Base-by-base conservation (phyloP, 495 filamentous ascomycete species). In the Evernia prunastri region DNA sequence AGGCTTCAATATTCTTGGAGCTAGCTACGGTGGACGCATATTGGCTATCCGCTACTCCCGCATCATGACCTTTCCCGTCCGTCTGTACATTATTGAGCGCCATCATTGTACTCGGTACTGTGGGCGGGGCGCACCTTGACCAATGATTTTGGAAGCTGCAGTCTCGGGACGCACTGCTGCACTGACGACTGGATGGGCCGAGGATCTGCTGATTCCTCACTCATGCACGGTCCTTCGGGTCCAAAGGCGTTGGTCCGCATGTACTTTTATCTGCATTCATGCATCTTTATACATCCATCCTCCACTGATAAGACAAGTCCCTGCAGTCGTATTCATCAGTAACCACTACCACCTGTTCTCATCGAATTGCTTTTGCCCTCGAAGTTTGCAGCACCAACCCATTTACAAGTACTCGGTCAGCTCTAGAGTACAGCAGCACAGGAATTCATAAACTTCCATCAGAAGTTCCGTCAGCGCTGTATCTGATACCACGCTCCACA, bases 141-240 rank as follows among this genome's bases (percentile, higher is more conserved):
- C 51, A 54, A 54, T 33, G 0, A 20, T 18, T 10, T 33, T 18
- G 2, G 2, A 33, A 33, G 27, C 17, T 54, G 51, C 51, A 54
- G 51, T 33, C 15, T 54, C 51, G 51, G 51, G 29, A 54, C 27
- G 1, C 51, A 54, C 17, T 17, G 3, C 33, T 54, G 51, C 51
- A 54, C 17, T 13, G 0, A 53, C 31, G 49, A 31, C 51, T 33
- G 51, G 51, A 54, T 15, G 10, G 6, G 51, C 17, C 4, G 25
- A 54, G 20, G 51, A 54, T 54, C 51, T 54, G 51, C 29, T 20
- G 29, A 54, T 20, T 33, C 51, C 51, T n/a, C 0, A 11, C 29
- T 54, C 51, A 54, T 54, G 51, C 51, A 54, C 27, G 51, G 51
- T 6, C 51, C 3, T 33, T 54, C 51, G 51, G 51, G 51, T 20